These are phyloP conservation scores for Elaeis guineensis DNA, from an alignment of 176 grass and related monocot genomes.

Conservation along the genomic window DNA sequence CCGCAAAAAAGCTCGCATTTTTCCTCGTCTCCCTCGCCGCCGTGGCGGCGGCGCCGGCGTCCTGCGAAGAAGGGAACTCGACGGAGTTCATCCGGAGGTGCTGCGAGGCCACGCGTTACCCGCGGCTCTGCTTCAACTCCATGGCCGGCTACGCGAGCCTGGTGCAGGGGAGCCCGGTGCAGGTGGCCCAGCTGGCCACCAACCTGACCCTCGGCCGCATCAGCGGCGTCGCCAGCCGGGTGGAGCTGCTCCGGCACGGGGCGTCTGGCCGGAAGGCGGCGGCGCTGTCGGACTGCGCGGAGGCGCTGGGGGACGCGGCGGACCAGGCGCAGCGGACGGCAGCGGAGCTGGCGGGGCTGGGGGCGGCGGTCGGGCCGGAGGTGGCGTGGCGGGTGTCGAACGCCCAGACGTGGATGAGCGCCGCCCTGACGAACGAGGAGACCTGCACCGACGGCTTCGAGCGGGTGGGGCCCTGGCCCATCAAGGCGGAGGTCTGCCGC, in stretches of 20 bases:
- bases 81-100: slow-evolving; percentile 14
- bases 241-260: background rate
- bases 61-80: background rate
- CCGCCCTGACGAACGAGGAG: slow-evolving; percentile 42
- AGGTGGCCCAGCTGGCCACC: too few species aligned
- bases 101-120: slow-evolving; percentile 15
- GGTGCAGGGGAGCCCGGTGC: too few species aligned
- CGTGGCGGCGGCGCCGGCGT: too few species aligned
- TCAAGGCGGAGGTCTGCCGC: background rate
- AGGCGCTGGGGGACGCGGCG: too few species aligned
- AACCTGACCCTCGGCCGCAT: slow-evolving; percentile 7
- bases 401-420: slow-evolving; percentile 64
- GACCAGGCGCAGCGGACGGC: too few species aligned
- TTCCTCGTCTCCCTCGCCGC: background rate
- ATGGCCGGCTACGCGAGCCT: background rate
- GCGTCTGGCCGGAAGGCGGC: background rate
- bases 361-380: slow-evolving; percentile 13
- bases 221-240: slow-evolving; percentile 1
- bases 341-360: background rate
- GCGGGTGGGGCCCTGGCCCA: background rate
- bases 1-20: too few species aligned
- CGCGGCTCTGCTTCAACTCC: slow-evolving; percentile 30
- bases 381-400: slow-evolving; percentile 42
- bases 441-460: slow-evolving; percentile 45
- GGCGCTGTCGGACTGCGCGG: slow-evolving; percentile 1